Evolutionary conservation across 139 green algal genomes (phyloP).

Genomic region (Pycnococcus provasolii): DNA sequence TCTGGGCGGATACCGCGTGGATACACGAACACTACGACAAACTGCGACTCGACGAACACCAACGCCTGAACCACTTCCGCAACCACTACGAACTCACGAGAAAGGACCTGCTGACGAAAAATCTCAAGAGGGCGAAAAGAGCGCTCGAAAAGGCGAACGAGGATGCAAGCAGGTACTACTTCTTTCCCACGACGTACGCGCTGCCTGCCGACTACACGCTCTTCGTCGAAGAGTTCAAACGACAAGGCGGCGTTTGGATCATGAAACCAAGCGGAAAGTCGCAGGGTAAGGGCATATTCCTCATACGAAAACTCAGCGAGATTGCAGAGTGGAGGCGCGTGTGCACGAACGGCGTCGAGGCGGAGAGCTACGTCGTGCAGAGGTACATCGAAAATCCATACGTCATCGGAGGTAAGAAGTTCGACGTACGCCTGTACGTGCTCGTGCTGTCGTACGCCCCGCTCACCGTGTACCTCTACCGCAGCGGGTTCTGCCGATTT

Average conservation of each 20-base stretch:
- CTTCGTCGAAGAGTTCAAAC: conserved; percentile 34
- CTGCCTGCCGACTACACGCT: conserved; percentile 16
- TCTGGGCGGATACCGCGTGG: conserved; percentile 30
- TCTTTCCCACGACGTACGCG: conserved; percentile 22
- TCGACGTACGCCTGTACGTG: conserved; percentile 70
- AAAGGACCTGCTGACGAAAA: conserved; percentile 35
- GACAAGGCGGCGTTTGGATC: conserved; percentile 22
- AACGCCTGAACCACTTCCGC: conserved; percentile 27
- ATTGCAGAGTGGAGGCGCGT: conserved; percentile 24
- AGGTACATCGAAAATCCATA: conserved; percentile 43
- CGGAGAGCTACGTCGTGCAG: conserved; percentile 34
- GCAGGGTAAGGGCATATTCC: conserved; percentile 36
- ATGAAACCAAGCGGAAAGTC: conserved; percentile 29
- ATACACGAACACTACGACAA: conserved; percentile 26
- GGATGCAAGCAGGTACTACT: conserved; percentile 22
- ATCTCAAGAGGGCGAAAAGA: conserved; percentile 30
- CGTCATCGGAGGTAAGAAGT: conserved; percentile 62
- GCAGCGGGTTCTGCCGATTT: conserved; percentile 34
- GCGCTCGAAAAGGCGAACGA: conserved; percentile 23
- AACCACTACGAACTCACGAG: conserved; percentile 32
- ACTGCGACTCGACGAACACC: conserved; percentile 16
- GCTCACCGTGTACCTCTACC: conserved; percentile 30
- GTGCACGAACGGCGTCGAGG: not conserved
- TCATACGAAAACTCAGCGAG: conserved; percentile 30
- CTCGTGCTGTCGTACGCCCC: conserved; percentile 41